A percentile compares a stretch with the other conserved stretches of the same genome.
These are phyloP conservation scores for Aspergillus calidoustus DNA, from an alignment of 2,329 filamentous ascomycete species.

Conservation along the genomic window DNA sequence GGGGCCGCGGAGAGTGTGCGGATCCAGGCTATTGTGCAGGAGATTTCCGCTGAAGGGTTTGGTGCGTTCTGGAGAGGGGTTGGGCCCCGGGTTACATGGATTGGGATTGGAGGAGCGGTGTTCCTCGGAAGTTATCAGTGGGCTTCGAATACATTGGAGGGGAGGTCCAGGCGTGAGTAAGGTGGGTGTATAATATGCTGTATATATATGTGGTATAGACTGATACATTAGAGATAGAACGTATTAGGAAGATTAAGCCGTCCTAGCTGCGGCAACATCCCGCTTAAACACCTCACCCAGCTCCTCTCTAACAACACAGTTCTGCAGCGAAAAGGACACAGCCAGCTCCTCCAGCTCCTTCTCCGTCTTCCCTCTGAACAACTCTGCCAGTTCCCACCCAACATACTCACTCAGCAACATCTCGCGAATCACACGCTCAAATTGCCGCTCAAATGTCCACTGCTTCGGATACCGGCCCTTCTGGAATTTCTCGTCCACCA, in stretches of 20 bases:
- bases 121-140: conserved; percentile 94
- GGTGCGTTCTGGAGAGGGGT: conserved; percentile 56
- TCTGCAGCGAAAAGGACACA: conserved; percentile 51
- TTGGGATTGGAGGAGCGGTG: conserved; percentile 89
- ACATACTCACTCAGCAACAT: conserved; percentile 55
- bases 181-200: conserved; percentile 15
- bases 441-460: conserved; percentile 35
- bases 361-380: conserved; percentile 55
- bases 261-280: neutral
- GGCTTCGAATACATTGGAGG: conserved; percentile 74
- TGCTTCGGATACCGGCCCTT: conserved; percentile 3
- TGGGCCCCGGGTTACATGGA: conserved; percentile 89
- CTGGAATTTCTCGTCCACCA: neutral
- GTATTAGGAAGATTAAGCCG: neutral
- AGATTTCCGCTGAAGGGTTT: conserved; percentile 62
- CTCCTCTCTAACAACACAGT: conserved; percentile 2
- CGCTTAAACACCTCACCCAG: neutral
- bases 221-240: conserved; percentile 3
- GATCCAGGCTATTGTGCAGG: conserved; percentile 59
- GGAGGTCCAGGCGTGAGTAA: conserved; percentile 47
- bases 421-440: conserved; percentile 49
- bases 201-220: conserved; percentile 22
- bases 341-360: conserved; percentile 59
- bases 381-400: conserved; percentile 57
- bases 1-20: conserved; percentile 49